phyloP scores from a whole-genome alignment of 371 early-diverging fungal genomes.

The Mucor mucedo region DNA sequence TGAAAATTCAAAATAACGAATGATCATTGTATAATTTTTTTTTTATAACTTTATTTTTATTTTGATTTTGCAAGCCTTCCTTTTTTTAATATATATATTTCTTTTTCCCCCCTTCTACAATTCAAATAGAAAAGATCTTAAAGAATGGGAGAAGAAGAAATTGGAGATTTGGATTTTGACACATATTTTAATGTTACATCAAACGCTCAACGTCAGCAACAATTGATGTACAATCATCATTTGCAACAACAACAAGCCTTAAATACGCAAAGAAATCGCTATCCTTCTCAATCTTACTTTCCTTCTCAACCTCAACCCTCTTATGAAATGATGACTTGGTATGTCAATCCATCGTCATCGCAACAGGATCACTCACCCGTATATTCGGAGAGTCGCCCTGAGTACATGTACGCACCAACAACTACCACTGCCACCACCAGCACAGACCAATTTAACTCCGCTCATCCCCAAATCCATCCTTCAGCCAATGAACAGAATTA shows the following conservation, averaged over 20 bases:
- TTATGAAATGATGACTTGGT: not conserved
- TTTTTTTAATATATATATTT: not conserved
- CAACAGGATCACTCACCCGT: not conserved
- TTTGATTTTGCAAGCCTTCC: too few species aligned
- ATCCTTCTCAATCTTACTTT: not conserved
- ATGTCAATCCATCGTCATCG: not conserved
- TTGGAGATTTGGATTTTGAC: conserved; percentile 26
- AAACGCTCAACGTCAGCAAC: conserved; percentile 2
- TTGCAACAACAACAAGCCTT: not conserved
- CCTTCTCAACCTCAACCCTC: not conserved
- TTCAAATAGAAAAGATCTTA: not conserved
- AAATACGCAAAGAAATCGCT: too few species aligned
- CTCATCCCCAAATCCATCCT: not conserved
- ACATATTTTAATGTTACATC: conserved; percentile 23
- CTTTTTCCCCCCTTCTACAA: not conserved
- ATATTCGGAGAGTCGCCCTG: not conserved
- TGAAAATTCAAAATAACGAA: not conserved
- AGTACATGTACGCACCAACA: not conserved
- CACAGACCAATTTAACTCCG: not conserved
- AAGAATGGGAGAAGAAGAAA: conserved; percentile 15
- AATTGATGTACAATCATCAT: conserved; percentile 1
- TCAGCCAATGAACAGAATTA: not conserved
- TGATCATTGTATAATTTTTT: not conserved
- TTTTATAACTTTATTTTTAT: not conserved
- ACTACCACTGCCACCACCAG: not conserved